Evolutionary conservation across 768 basidiomycete genomes (phyloP).

Genomic region (Lepiota venenata): DNA sequence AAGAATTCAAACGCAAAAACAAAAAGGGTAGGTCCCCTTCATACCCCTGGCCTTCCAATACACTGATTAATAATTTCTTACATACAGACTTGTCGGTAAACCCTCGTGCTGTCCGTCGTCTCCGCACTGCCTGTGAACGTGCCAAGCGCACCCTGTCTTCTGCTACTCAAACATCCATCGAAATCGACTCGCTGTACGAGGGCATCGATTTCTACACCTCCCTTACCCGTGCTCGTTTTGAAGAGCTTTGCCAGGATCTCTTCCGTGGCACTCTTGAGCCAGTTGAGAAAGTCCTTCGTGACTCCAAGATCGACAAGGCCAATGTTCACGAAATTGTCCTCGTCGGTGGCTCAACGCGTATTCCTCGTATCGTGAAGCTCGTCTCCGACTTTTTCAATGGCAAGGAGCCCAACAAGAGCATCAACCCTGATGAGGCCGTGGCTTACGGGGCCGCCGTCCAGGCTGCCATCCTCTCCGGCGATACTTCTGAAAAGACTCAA

Average conservation of each 20-base stretch:
- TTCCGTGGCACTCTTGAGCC: conserved; percentile 94
- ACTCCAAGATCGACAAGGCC: conserved; percentile 96
- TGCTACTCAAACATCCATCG: conserved; percentile 93
- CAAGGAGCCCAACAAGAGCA: conserved; percentile 98
- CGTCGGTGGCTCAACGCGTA: conserved; percentile 98
- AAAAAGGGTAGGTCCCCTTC: conserved; percentile 71
- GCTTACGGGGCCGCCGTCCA: conserved; percentile 99
- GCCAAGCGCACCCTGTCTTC: conserved; percentile 98
- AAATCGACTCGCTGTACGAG: conserved; percentile 97
- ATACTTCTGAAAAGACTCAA: conserved; percentile 97
- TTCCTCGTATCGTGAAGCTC: conserved; percentile 95
- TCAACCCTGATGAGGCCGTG: conserved; percentile 99
- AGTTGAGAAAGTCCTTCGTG: conserved; percentile 96
- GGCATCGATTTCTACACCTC: conserved; percentile 99
- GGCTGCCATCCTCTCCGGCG: conserved; percentile 95
- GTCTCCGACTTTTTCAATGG: conserved; percentile 99
- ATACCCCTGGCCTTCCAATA: background rate
- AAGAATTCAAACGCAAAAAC: conserved; percentile 97
- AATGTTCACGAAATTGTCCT: conserved; percentile 97
- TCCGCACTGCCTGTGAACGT: conserved; percentile 97
- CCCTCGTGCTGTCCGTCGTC: conserved; percentile 93
- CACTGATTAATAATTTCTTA: conserved; percentile 16
- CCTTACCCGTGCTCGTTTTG: conserved; percentile 96
- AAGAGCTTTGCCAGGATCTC: conserved; percentile 92
- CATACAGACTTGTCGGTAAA: conserved; percentile 80